A percentile compares a stretch with the other conserved stretches of the same genome.
Evolutionary conservation across 257 asterid species (phyloP).

Genomic region (Solanum pimpinellifolium): DNA sequence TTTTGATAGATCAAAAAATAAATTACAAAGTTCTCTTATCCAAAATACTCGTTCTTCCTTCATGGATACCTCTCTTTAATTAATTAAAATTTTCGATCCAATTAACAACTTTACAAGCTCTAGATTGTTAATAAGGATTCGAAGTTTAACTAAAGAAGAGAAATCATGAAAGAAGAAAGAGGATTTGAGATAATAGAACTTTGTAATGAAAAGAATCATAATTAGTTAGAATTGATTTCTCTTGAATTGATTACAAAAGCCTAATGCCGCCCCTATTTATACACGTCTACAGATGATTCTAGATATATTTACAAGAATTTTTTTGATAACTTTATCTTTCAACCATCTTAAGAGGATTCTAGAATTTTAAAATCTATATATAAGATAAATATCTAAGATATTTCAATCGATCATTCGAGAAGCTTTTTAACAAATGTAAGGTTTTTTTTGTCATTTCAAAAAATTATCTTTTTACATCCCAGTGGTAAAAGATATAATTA

Average conservation of each 20-base stretch:
- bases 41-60: too few relatives aligned
- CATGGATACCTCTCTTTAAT: background rate
- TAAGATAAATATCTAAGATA: background rate
- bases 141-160: background rate
- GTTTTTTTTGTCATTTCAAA: too few relatives aligned
- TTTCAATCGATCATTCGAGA: background rate
- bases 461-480: background rate
- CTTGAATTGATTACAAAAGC: background rate
- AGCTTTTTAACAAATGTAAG: background rate
- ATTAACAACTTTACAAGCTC: background rate
- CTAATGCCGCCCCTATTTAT: background rate
- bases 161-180: background rate
- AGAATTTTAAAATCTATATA: too few relatives aligned
- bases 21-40: too few relatives aligned
- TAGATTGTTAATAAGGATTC: background rate
- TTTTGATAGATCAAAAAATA: background rate
- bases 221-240: background rate
- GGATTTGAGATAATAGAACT: background rate
- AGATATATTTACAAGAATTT: rapidly evolving
- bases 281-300: background rate
- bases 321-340: background rate
- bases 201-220: background rate
- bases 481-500: background rate
- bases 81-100: too few relatives aligned
- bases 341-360: too few relatives aligned